phyloP scores from a whole-genome alignment of 2,329 filamentous ascomycete species.

The Talaromyces funiculosus region DNA sequence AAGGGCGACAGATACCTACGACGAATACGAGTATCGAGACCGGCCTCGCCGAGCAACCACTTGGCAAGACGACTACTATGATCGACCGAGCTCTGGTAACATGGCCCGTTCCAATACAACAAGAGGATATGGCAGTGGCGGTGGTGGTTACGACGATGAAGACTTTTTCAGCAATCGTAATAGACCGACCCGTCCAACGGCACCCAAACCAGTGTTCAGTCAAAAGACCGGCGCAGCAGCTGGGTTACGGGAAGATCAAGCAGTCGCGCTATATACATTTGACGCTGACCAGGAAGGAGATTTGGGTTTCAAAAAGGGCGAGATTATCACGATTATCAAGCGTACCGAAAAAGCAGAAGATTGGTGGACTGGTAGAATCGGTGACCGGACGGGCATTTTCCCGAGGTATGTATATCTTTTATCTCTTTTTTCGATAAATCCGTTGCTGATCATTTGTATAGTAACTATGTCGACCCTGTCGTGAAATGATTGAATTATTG shows the following conservation, averaged over 20 bases:
- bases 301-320: conserved; percentile 93
- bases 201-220: conserved; percentile 80
- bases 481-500: conserved; percentile 5
- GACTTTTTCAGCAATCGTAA: conserved; percentile 49
- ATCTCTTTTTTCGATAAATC: neutral
- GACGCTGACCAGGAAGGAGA: conserved; percentile 91
- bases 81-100: conserved; percentile 32
- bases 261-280: conserved; percentile 86
- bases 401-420: conserved; percentile 58
- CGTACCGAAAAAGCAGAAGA: conserved; percentile 90
- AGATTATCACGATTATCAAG: conserved; percentile 90
- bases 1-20: conserved; percentile 22
- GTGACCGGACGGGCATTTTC: conserved; percentile 82
- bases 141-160: conserved; percentile 20
- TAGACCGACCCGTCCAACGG: conserved; percentile 69
- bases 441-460: conserved; percentile 11
- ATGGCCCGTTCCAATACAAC: conserved; percentile 32
- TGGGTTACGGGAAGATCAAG: conserved; percentile 61
- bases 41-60: conserved; percentile 43
- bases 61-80: conserved; percentile 48
- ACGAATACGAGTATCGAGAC: conserved; percentile 54
- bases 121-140: conserved; percentile 20
- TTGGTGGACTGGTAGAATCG: conserved; percentile 96
- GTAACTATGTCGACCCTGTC: conserved; percentile 30
- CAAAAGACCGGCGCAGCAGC: conserved; percentile 40